phyloP scores from a whole-genome alignment of 306 rosid species.

The Malus orientalis region DNA sequence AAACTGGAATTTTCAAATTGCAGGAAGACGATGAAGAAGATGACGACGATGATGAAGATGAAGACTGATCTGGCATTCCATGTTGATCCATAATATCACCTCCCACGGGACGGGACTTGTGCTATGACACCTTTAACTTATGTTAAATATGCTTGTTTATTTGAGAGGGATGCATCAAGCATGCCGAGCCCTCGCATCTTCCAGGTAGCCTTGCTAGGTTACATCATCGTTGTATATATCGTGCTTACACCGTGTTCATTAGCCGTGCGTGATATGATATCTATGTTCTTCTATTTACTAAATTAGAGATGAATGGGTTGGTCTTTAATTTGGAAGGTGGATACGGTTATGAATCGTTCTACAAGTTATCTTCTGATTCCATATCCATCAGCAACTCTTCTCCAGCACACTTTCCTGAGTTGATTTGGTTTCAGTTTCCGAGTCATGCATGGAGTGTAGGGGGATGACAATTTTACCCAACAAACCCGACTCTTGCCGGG shows the following conservation, averaged over 20 bases:
- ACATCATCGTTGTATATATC: slow-evolving; percentile 3
- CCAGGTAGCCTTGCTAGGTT: neutral
- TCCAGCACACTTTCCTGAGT: neutral
- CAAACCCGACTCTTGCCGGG: neutral
- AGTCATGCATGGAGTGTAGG: neutral
- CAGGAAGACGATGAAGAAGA: slow-evolving; percentile 21
- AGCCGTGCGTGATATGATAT: neutral
- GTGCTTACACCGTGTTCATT: neutral
- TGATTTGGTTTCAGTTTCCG: neutral
- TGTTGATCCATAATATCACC: neutral
- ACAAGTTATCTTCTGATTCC: neutral
- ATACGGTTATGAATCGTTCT: neutral
- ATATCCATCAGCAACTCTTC: neutral
- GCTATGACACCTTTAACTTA: neutral
- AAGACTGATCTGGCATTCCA: slow-evolving; percentile 13
- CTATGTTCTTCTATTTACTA: neutral
- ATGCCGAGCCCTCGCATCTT: neutral
- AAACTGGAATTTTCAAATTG: neutral
- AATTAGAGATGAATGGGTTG: neutral
- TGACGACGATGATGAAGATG: slow-evolving; percentile 14
- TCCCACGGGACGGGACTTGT: neutral
- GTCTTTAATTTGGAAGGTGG: neutral
- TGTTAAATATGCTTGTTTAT: slow-evolving; percentile 11
- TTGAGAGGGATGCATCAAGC: neutral
- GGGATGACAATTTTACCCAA: neutral